Evolutionary conservation across 768 basidiomycete species (phyloP).

Genomic region (Lactarius hatsudake): DNA sequence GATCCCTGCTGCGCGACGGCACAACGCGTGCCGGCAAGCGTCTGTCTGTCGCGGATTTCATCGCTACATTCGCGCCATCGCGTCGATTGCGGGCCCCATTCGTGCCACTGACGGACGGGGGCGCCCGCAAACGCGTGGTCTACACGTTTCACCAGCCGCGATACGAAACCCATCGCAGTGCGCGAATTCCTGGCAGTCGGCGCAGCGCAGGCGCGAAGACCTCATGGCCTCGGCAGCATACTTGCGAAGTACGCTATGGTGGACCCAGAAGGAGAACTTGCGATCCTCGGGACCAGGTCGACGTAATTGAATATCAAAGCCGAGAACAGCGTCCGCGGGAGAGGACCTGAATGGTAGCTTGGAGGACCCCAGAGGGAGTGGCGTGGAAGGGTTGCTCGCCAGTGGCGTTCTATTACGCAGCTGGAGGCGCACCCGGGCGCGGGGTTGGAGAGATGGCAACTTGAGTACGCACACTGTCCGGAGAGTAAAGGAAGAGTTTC

Average conservation of each 20-base stretch:
- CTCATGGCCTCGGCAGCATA: constrained; percentile 4
- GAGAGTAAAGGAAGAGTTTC: neutral
- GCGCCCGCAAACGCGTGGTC: neutral
- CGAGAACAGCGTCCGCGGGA: constrained; percentile 15
- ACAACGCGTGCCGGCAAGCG: constrained; percentile 22
- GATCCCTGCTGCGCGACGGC: constrained; percentile 14
- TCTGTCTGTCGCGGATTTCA: constrained; percentile 19
- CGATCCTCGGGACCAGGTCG: constrained; percentile 11
- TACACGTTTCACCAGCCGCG: constrained; percentile 6
- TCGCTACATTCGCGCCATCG: constrained; percentile 18
- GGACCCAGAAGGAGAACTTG: constrained; percentile 20
- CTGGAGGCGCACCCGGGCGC: constrained; percentile 15
- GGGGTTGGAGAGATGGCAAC: constrained; percentile 8
- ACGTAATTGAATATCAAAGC: constrained; percentile 18
- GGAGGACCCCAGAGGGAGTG: constrained; percentile 4
- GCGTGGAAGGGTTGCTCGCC: neutral
- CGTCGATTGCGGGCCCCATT: constrained; percentile 21
- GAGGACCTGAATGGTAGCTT: constrained; percentile 16
- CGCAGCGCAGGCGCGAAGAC: neutral
- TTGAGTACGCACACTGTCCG: constrained; percentile 17
- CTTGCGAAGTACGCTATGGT: constrained; percentile 7
- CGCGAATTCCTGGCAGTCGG: neutral
- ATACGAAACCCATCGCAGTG: neutral
- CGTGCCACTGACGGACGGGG: constrained; percentile 14
- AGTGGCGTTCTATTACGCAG: constrained; percentile 16